Evolutionary conservation across 208 protist genomes (phyloP), one percentile per base, ranked within the genome.

Genomic region (Trypanosoma cruzi): DNA sequence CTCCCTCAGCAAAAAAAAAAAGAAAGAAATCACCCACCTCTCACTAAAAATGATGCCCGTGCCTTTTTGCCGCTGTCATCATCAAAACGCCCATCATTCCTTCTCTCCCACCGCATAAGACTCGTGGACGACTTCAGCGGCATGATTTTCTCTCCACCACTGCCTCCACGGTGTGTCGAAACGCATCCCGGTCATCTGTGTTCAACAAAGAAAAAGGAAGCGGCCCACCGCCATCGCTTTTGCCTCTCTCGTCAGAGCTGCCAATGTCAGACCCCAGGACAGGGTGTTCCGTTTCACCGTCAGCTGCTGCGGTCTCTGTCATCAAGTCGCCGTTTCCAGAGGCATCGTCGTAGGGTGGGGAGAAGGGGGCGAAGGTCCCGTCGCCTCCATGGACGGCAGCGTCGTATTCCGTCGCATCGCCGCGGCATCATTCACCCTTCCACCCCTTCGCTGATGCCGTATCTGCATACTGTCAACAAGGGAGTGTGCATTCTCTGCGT

Each of bases 401-500:
- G 5, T 32, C 48, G 8, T 49, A 31, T 49, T 11, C 34, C 13
- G n/a, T 24, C 34, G 16, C 34, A 18, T 52, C n/a, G 7, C 3
- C 14, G 14, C 5, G 20, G 13, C 44, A 37, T 55, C n/a, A 4
- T 13, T 16, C 50, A 34, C 4, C 34, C 4, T n/a, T 32, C 32
- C 10, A 46, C 49, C 20, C 32, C 49, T 0, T 65, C 55, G 24
- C 36, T 61, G 53, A 29, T 29, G 53, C 54, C 52, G 13, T 46
- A 32, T 36, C 36, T 58, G 64, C 36, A 34, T n/a, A 42, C 63
- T 50, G 32, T 72, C 80, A 13, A 75, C 67, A 34, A 69, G 74
- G 7, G 50, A 28, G 18, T 68, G 57, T 14, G 58, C 58, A 52
- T 82, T 76, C 14, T 52, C 50, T 14, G 53, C 64, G 75, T 85